These are phyloP conservation scores for Datura wrightii DNA, from an alignment of 257 asterid species.

Conservation along the genomic window DNA sequence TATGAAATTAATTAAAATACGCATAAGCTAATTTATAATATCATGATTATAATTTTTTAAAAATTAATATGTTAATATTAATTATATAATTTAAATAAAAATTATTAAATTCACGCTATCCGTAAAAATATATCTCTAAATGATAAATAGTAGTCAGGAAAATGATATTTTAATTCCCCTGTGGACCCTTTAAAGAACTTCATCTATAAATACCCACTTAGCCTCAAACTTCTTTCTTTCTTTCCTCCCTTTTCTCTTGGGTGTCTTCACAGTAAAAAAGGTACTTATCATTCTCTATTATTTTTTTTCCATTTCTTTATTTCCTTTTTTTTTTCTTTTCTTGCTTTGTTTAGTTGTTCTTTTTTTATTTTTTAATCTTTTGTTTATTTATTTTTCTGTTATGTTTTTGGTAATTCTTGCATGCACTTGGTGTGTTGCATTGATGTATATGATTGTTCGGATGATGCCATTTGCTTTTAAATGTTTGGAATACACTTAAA, in stretches of 20 bases:
- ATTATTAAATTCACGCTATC: neutral
- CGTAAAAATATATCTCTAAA: neutral
- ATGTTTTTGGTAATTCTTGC: neutral
- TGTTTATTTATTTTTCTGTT: neutral
- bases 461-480: neutral
- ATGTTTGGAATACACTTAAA: neutral
- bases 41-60: no score
- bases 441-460: slow-evolving; percentile 28
- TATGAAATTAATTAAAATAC: no score
- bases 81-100: neutral
- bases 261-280: slow-evolving; percentile 35
- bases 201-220: slow-evolving; percentile 42
- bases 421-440: slow-evolving; percentile 22
- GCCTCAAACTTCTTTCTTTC: slow-evolving; percentile 29
- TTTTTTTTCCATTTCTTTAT: neutral
- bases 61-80: no score
- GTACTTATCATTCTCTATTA: slow-evolving; percentile 35
- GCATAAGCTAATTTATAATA: no score
- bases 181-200: neutral
- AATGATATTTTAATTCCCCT: neutral
- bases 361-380: neutral
- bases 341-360: neutral
- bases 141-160: neutral
- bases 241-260: slow-evolving; percentile 39
- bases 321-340: neutral